Percentiles rank a stretch among this genome's conserved stretches.
Conservation (phyloP, 2,329 filamentous ascomycete genomes). For the Neophaeococcomyces mojaviensis region DNA sequence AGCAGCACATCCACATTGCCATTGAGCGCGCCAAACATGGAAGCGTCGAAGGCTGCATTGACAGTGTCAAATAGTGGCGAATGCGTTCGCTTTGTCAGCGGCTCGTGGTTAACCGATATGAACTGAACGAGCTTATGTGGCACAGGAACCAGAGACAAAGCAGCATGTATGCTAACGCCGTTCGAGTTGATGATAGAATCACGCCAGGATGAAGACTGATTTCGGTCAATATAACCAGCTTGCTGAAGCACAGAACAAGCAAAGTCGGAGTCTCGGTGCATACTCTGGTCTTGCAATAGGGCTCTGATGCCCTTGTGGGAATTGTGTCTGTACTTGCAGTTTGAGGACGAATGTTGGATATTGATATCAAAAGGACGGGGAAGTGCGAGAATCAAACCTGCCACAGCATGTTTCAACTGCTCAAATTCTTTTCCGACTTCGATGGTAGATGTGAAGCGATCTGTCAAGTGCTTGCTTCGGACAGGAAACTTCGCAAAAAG, state of each 20-base stretch:
- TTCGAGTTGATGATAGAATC: conserved; percentile 59
- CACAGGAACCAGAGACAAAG: conserved; percentile 60
- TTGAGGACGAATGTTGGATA: conserved; percentile 30
- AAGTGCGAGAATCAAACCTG: conserved; percentile 66
- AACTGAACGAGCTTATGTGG: conserved; percentile 72
- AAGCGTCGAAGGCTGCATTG: conserved; percentile 68
- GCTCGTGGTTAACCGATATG: conserved; percentile 66
- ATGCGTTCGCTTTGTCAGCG: conserved; percentile 52
- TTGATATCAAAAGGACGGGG: conserved; percentile 48
- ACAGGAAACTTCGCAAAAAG: conserved; percentile 89
- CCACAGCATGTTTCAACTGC: conserved; percentile 50
- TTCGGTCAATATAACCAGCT: conserved; percentile 15
- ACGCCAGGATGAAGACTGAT: conserved; percentile 57
- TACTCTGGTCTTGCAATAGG: background rate
- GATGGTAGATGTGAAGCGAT: conserved; percentile 43
- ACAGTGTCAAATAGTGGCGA: conserved; percentile 63
- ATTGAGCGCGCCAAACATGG: conserved; percentile 59
- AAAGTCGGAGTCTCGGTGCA: background rate
- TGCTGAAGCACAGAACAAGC: conserved; percentile 16
- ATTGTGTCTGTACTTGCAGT: conserved; percentile 4
- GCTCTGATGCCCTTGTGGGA: background rate
- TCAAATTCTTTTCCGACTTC: conserved; percentile 60
- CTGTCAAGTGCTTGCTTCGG: conserved; percentile 69
- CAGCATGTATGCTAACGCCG: conserved; percentile 57
- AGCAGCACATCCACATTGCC: conserved; percentile 27